These are phyloP conservation scores for Alternaria metachromatica DNA, from an alignment of 2,329 filamentous ascomycete genomes.

Conservation along the genomic window DNA sequence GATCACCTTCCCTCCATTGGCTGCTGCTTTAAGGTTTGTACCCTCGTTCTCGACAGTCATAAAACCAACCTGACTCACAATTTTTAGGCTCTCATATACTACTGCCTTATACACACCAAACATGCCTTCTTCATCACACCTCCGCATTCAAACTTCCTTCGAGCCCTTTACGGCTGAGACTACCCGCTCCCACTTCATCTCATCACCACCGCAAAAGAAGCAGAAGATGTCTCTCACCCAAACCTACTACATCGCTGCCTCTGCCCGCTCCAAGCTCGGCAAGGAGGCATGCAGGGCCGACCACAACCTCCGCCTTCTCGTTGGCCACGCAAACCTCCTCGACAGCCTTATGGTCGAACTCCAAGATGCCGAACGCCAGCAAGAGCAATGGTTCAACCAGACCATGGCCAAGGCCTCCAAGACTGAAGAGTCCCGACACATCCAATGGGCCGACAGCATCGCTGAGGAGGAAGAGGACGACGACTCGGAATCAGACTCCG, in stretches of 20 bases:
- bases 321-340: conserved; percentile 97
- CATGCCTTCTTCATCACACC: conserved; percentile 57
- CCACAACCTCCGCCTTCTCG: conserved; percentile 92
- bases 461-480: conserved; percentile 75
- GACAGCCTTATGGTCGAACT: conserved; percentile 92
- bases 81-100: conserved; percentile 37
- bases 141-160: conserved; percentile 55
- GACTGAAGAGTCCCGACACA: conserved; percentile 69
- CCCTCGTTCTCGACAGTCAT: conserved; percentile 38
- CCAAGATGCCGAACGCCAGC: conserved; percentile 90
- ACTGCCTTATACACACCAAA: conserved; percentile 35
- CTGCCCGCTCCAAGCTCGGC: conserved; percentile 94
- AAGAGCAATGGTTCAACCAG: conserved; percentile 98
- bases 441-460: conserved; percentile 86
- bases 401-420: conserved; percentile 79
- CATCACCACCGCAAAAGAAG: conserved; percentile 59
- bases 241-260: conserved; percentile 98
- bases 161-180: conserved; percentile 55
- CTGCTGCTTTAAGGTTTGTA: conserved; percentile 40
- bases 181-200: conserved; percentile 52
- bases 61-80: conserved; percentile 61
- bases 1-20: conserved; percentile 46
- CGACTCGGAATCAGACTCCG: conserved; percentile 52
- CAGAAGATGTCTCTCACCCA: conserved; percentile 97
- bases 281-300: conserved; percentile 87